Conservation (phyloP, 768 basidiomycete species). For the Candolleomyces eurysporus region DNA sequence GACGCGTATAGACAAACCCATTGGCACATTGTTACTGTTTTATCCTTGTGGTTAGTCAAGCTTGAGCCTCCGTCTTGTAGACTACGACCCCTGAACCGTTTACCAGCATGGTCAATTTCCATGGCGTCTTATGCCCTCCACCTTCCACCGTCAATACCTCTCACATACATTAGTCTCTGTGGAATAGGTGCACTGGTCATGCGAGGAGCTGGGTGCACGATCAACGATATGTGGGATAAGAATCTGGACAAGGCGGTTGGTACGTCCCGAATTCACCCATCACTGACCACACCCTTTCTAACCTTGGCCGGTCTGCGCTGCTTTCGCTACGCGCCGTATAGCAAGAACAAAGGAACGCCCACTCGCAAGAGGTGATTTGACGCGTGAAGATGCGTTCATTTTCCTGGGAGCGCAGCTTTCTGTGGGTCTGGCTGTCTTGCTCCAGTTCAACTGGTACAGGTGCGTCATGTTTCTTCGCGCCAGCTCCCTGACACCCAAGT, state of each 20-base stretch:
- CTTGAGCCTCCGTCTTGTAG: background rate
- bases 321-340: conserved; percentile 22
- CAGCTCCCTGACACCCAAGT: background rate
- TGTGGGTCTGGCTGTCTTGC: conserved; percentile 78
- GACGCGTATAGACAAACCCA: conserved; percentile 92
- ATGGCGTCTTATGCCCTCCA: conserved; percentile 88
- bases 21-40: conserved; percentile 86
- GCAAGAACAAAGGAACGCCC: conserved; percentile 88
- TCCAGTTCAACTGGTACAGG: conserved; percentile 97
- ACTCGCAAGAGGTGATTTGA: conserved; percentile 81
- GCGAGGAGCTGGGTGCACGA: conserved; percentile 97
- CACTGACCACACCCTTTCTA: background rate
- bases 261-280: conserved; percentile 29
- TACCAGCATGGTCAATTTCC: conserved; percentile 93
- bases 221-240: conserved; percentile 98
- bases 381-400: conserved; percentile 65
- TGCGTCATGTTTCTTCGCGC: conserved; percentile 30
- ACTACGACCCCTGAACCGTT: background rate
- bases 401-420: conserved; percentile 85
- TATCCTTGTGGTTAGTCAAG: conserved; percentile 84
- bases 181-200: conserved; percentile 90
- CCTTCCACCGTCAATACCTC: conserved; percentile 61
- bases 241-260: conserved; percentile 91
- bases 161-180: conserved; percentile 80
- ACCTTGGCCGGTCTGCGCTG: background rate